A percentile compares a stretch with the other conserved stretches of the same genome.
Evolutionary conservation across 2,329 filamentous ascomycete species (phyloP).

Genomic region (Penicillium hordei): DNA sequence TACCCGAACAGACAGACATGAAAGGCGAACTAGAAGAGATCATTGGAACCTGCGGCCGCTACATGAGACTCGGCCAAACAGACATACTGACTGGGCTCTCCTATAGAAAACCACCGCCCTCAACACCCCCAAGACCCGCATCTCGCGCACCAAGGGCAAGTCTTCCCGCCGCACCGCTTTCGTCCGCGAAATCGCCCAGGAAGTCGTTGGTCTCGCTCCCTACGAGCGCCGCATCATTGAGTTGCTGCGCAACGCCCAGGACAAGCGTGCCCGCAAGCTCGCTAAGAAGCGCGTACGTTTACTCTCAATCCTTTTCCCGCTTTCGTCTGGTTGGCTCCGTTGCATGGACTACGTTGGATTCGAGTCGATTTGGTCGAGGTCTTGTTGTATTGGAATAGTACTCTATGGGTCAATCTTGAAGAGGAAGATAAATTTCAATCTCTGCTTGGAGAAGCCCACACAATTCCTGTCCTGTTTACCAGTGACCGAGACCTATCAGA

Average conservation of each 20-base stretch:
- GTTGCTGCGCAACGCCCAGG: slow-evolving; percentile 97
- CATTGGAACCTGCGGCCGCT: background rate
- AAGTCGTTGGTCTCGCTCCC: slow-evolving; percentile 90
- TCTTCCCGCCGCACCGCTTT: slow-evolving; percentile 96
- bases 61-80: slow-evolving; percentile 28
- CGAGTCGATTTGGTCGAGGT: background rate
- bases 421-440: background rate
- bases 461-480: background rate
- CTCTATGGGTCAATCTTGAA: background rate
- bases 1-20: background rate
- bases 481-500: background rate
- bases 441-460: background rate
- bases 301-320: background rate
- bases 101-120: slow-evolving; percentile 79
- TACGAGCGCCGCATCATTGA: slow-evolving; percentile 99
- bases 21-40: slow-evolving; percentile 9
- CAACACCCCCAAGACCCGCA: slow-evolving; percentile 69
- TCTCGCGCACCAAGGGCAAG: slow-evolving; percentile 89
- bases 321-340: background rate
- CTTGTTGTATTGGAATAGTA: slow-evolving; percentile 1
- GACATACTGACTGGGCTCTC: slow-evolving; percentile 41
- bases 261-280: slow-evolving; percentile 98
- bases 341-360: background rate
- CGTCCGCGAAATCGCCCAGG: slow-evolving; percentile 95
- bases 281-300: slow-evolving; percentile 93